Conservation (phyloP, 768 basidiomycete species). For the Tylopilus plumbeoviolaceoides region DNA sequence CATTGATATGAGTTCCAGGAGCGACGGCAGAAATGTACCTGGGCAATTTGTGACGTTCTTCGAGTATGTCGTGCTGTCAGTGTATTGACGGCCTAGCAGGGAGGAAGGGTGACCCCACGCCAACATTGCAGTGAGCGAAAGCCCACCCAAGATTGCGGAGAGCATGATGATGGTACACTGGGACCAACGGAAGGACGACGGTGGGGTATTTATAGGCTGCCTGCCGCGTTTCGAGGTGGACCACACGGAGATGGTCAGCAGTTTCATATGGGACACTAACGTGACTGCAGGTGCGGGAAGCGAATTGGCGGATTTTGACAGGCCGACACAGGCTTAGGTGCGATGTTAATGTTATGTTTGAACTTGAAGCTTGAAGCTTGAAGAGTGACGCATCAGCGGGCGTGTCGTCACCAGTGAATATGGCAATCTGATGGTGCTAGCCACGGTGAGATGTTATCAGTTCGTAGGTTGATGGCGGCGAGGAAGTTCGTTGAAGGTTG, state of each 20-base stretch:
- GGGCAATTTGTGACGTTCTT: slow-evolving; percentile 31
- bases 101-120: slow-evolving; percentile 7
- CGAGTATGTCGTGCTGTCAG: slow-evolving; percentile 14
- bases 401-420: not conserved
- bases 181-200: not conserved
- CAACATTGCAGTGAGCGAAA: slow-evolving; percentile 2
- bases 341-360: not conserved
- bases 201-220: slow-evolving; percentile 5
- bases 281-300: slow-evolving; percentile 2
- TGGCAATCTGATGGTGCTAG: no score
- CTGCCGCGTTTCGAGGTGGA: not conserved
- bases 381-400: no score
- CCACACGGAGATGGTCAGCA: not conserved
- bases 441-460: no score
- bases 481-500: no score
- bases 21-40: slow-evolving; percentile 14
- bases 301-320: not conserved
- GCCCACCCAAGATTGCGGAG: slow-evolving; percentile 4
- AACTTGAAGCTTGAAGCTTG: no score
- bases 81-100: slow-evolving; percentile 2
- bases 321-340: not conserved
- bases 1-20: not conserved
- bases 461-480: no score
- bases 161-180: not conserved
- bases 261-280: not conserved